Evolutionary conservation across 768 basidiomycete species (phyloP).

Genomic region (Amanita phalloides): DNA sequence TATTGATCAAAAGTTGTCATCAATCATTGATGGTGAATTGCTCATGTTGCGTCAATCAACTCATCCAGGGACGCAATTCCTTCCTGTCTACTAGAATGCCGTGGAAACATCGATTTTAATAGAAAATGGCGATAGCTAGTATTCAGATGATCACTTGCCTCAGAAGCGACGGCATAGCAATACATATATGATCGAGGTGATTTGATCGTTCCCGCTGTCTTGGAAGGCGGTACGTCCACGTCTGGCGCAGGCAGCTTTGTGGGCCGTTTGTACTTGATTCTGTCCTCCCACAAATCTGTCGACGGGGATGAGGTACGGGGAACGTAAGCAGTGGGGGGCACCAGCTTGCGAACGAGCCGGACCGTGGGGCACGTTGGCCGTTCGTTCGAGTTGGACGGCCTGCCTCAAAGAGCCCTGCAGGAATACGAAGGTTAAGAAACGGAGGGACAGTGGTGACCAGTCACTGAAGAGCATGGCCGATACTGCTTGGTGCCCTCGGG

Average conservation of each 20-base stretch:
- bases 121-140: conserved; percentile 93
- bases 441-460: background rate
- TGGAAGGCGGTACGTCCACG: conserved; percentile 79
- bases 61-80: conserved; percentile 90
- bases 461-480: conserved; percentile 74
- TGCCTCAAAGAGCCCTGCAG: conserved; percentile 80
- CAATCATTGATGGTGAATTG: conserved; percentile 6
- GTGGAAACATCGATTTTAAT: conserved; percentile 3
- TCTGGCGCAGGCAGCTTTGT: conserved; percentile 95
- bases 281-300: conserved; percentile 84
- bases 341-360: conserved; percentile 18
- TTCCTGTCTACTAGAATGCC: conserved; percentile 77
- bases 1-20: background rate
- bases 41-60: conserved; percentile 80
- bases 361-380: conserved; percentile 25
- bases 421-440: background rate
- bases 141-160: conserved; percentile 66
- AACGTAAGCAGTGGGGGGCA: conserved; percentile 14
- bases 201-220: conserved; percentile 90
- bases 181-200: conserved; percentile 95
- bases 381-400: conserved; percentile 87
- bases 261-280: conserved; percentile 74
- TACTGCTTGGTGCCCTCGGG: conserved; percentile 97
- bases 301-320: background rate
- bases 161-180: conserved; percentile 37